Conservation (phyloP, 805 yeast species). For the Diddensiella transvaalensis region DNA sequence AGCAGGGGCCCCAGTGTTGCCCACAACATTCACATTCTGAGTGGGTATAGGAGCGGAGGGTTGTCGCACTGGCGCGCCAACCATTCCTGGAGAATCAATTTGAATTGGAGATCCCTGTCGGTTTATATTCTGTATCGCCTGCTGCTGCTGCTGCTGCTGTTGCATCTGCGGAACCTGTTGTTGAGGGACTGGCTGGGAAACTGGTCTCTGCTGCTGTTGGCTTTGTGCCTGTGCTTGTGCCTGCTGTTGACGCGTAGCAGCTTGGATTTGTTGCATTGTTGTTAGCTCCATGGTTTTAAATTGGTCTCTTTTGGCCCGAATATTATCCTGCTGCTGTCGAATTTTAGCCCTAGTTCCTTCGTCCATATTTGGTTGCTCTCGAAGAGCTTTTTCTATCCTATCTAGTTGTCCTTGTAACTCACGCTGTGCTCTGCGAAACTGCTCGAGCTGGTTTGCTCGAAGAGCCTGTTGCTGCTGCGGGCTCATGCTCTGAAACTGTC, state of each 20-base stretch:
- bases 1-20: not conserved
- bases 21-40: constrained; percentile 14
- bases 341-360: constrained; percentile 18
- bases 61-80: constrained; percentile 1
- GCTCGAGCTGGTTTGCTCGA: constrained; percentile 20
- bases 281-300: constrained; percentile 20
- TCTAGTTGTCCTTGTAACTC: constrained; percentile 20
- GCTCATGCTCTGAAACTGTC: constrained; percentile 17
- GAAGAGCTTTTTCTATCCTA: constrained; percentile 15
- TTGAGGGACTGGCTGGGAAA: not conserved
- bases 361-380: constrained; percentile 20
- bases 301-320: constrained; percentile 24
- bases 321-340: constrained; percentile 22
- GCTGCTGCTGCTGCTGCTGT: constrained; percentile 19
- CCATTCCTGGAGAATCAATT: constrained; percentile 1
- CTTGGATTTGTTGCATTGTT: constrained; percentile 22
- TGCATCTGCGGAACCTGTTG: no score
- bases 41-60: constrained; percentile 11
- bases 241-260: constrained; percentile 13
- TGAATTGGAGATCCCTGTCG: constrained; percentile 1
- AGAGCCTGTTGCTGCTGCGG: constrained; percentile 24
- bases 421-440: constrained; percentile 18
- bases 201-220: constrained; percentile 9
- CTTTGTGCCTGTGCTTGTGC: constrained; percentile 18
- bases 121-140: constrained; percentile 2